These are phyloP conservation scores for Thermothelomyces thermophilus DNA, from an alignment of 2,329 filamentous ascomycete species.

Conservation along the genomic window DNA sequence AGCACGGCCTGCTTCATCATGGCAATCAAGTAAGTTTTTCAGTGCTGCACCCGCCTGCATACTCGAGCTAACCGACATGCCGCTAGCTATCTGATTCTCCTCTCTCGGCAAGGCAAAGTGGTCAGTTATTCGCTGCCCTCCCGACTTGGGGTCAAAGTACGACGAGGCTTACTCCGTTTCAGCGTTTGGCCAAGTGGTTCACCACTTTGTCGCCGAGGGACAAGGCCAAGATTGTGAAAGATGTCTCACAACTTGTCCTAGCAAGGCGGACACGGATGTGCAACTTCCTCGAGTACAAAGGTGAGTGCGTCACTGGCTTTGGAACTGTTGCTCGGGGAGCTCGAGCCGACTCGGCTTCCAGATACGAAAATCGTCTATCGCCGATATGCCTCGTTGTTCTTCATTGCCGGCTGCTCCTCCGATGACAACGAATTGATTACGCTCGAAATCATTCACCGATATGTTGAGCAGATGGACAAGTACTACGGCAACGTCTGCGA, in stretches of 20 bases:
- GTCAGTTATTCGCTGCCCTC: constrained; percentile 51
- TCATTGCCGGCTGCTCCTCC: constrained; percentile 95
- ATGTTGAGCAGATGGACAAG: constrained; percentile 99
- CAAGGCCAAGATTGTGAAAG: constrained; percentile 99
- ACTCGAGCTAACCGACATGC: constrained; percentile 22
- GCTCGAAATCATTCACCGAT: constrained; percentile 96
- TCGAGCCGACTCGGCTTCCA: constrained; percentile 33
- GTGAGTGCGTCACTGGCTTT: constrained; percentile 38
- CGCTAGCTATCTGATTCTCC: constrained; percentile 86
- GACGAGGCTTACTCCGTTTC: constrained; percentile 16
- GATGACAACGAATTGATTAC: constrained; percentile 98
- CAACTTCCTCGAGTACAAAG: constrained; percentile 99
- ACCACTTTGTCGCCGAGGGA: constrained; percentile 95
- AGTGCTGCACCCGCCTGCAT: not conserved
- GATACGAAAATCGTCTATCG: constrained; percentile 99
- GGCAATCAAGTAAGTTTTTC: constrained; percentile 44
- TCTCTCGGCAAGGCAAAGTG: constrained; percentile 98
- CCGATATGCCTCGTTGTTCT: constrained; percentile 97
- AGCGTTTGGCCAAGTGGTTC: constrained; percentile 99
- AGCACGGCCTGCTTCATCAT: constrained; percentile 30
- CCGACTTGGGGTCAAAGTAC: not conserved
- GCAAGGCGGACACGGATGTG: constrained; percentile 97
- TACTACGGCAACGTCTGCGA: constrained; percentile 99
- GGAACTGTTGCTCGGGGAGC: not conserved
- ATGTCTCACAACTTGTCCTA: constrained; percentile 95